Evolutionary conservation across 176 grass and related monocot species (phyloP), one percentile per base, ranked within the genome.

Genomic region (Aegilops tauschii): DNA sequence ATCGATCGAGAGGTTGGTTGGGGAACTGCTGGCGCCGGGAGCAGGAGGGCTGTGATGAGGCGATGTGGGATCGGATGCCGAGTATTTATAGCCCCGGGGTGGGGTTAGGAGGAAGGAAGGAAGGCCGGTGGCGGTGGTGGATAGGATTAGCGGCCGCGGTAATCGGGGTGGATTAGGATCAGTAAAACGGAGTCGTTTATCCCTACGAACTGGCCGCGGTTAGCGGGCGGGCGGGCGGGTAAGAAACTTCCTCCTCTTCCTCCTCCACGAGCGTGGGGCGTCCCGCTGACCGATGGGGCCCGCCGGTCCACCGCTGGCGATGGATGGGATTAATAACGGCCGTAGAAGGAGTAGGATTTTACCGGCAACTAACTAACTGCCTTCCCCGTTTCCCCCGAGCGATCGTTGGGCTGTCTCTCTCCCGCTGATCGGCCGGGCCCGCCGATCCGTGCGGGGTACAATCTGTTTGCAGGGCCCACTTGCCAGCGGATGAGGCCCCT

Each of bases 61-160:
- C 20, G 63, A 40, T 21, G 73, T 16, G 64, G 56, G 8, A 3
- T 54, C 10, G 14, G 12, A 32, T 1, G 12, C 27, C 2, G 3
- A 0, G 13, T 68, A 73, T 87, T 83, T 87, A 87, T 91, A 87
- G 74, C 25, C 34, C 34, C 1, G 21, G 42, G 44, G 11, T 44
- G 21, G 42, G 44, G 11, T 44, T 12, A 2, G 8, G 1, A 8
- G 12, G n/a, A 3, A 1, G 12, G n/a, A 3, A 1, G n/a, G 5
- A 1, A 17, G 49, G 9, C 11, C 5, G n/a, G 2, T 11, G 9
- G 11, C 6, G n/a, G 0, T 8, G n/a, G 0, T 28, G n/a, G 71
- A 74, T 74, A 23, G 21, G 69, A 72, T 69, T 79, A 69, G 12
- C 61, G 58, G 12, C 29, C 2, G 29, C 29, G 16, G 63, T 11